These are phyloP conservation scores for Insectozyma bohioensis DNA, from an alignment of 1,139 yeast genomes.

Conservation along the genomic window DNA sequence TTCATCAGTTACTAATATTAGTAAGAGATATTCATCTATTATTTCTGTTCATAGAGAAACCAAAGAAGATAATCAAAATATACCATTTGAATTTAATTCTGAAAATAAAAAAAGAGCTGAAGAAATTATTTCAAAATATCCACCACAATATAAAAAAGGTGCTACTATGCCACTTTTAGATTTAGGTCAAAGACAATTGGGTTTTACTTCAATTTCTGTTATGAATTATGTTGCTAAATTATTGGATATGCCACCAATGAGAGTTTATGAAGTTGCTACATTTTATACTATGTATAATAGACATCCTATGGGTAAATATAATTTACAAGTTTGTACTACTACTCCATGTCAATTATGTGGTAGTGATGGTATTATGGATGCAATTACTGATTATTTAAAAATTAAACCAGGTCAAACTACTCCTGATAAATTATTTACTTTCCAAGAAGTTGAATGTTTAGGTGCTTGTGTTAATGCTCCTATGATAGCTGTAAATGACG, in stretches of 20 bases:
- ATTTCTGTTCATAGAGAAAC: slow-evolving; percentile 75
- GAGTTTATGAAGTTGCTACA: slow-evolving; percentile 92
- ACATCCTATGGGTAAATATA: slow-evolving; percentile 83
- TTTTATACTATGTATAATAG: slow-evolving; percentile 92
- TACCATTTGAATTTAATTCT: slow-evolving; percentile 73
- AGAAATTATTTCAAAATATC: slow-evolving; percentile 75
- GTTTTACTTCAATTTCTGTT: slow-evolving; percentile 84
- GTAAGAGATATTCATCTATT: slow-evolving; percentile 38
- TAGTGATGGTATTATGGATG: slow-evolving; percentile 73
- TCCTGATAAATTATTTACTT: slow-evolving; percentile 70
- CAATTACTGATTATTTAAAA: slow-evolving; percentile 60
- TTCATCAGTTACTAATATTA: slow-evolving; percentile 10
- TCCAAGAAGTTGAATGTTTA: slow-evolving; percentile 87
- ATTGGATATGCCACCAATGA: slow-evolving; percentile 91
- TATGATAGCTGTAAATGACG: slow-evolving; percentile 83
- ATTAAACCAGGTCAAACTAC: slow-evolving; percentile 82
- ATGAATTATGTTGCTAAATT: slow-evolving; percentile 90
- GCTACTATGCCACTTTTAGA: slow-evolving; percentile 88
- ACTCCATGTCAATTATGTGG: slow-evolving; percentile 90
- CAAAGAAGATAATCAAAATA: slow-evolving; percentile 61
- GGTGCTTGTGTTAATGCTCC: slow-evolving; percentile 95
- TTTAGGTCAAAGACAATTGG: slow-evolving; percentile 85
- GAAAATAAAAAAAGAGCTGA: slow-evolving; percentile 71
- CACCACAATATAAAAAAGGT: slow-evolving; percentile 83
- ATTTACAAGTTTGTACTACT: slow-evolving; percentile 84